These are phyloP conservation scores for Isabelozyma heimii DNA, from an alignment of 805 yeast genomes.

Conservation along the genomic window DNA sequence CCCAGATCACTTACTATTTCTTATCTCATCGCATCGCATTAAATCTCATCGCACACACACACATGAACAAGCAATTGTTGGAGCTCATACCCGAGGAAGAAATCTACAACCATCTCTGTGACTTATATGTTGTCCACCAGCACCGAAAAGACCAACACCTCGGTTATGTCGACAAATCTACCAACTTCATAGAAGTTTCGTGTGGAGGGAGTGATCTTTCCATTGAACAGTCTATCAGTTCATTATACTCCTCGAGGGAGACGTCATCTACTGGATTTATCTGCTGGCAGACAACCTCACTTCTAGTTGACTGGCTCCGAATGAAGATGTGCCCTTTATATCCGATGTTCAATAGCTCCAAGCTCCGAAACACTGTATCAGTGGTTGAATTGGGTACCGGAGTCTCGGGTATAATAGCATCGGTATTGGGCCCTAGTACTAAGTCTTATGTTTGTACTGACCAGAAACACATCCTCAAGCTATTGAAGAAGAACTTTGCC, in stretches of 20 bases:
- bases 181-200: conserved; percentile 17
- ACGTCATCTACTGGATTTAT: conserved; percentile 58
- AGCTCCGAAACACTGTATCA: background rate
- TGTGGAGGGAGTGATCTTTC: conserved; percentile 23
- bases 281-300: conserved; percentile 54
- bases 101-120: conserved; percentile 30
- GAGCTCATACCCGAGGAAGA: conserved; percentile 7
- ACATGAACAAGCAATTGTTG: background rate
- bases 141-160: conserved; percentile 26
- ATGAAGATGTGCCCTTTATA: conserved; percentile 24
- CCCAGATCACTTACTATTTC: background rate
- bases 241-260: conserved; percentile 28
- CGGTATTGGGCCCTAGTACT: conserved; percentile 30
- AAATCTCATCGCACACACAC: no score
- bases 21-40: background rate
- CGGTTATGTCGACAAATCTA: conserved; percentile 33
- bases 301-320: conserved; percentile 52
- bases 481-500: conserved; percentile 45
- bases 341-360: conserved; percentile 3
- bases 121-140: conserved; percentile 24
- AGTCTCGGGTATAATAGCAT: conserved; percentile 49
- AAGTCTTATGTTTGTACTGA: conserved; percentile 53
- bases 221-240: conserved; percentile 32
- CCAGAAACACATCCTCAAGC: conserved; percentile 52
- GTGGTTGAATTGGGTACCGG: conserved; percentile 67